Evolutionary conservation across 352 stramenopile species (phyloP).

Genomic region (Phytopythium cucurbitacearum): DNA sequence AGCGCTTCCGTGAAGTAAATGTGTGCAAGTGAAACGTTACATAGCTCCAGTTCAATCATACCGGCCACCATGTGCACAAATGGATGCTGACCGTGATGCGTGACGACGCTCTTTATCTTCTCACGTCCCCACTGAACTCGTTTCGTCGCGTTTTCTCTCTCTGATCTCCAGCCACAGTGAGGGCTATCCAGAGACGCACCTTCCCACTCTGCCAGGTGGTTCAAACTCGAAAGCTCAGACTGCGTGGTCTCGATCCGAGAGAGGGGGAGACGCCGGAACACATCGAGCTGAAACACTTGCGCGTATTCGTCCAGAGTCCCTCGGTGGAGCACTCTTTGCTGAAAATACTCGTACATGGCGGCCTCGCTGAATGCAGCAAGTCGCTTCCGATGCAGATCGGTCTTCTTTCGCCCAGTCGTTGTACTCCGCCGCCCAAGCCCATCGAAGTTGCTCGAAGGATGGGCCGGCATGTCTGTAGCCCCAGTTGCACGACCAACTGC

Average conservation of each 20-base stretch:
- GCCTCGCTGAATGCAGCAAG: slow-evolving; percentile 24
- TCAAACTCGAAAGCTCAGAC: neutral
- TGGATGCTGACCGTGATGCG: slow-evolving; percentile 17
- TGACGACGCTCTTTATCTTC: slow-evolving; percentile 14
- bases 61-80: slow-evolving; percentile 47
- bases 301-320: slow-evolving; percentile 36
- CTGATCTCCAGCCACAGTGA: slow-evolving; percentile 17
- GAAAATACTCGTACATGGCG: slow-evolving; percentile 38
- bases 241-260: slow-evolving; percentile 2
- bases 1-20: slow-evolving; percentile 43
- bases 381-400: neutral
- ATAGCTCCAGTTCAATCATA: slow-evolving; percentile 44
- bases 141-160: neutral
- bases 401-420: neutral
- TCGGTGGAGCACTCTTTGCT: slow-evolving; percentile 23
- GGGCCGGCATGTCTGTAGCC: no score
- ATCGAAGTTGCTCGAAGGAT: neutral
- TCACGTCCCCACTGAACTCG: slow-evolving; percentile 13
- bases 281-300: slow-evolving; percentile 43
- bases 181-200: slow-evolving; percentile 5
- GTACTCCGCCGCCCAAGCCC: neutral
- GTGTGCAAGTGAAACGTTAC: slow-evolving; percentile 28
- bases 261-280: slow-evolving; percentile 28
- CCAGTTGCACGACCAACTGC: neutral
- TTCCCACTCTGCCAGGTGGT: slow-evolving; percentile 22